Base-by-base conservation (phyloP, 2,329 filamentous ascomycete species). In the Aspergillus clavatus region DNA sequence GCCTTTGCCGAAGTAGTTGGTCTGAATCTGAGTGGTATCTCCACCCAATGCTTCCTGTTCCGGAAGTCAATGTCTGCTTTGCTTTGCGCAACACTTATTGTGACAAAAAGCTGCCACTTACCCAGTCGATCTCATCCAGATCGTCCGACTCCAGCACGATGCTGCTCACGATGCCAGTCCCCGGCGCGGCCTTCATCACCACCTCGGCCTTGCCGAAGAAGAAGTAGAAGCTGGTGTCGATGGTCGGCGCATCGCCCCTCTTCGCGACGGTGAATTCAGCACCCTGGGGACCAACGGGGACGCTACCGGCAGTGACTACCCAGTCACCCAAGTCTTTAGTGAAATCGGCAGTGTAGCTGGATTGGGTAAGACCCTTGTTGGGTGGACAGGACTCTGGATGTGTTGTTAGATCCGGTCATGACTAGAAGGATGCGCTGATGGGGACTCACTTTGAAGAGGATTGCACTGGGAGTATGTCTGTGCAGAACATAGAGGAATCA, bases 1-100 rank as follows among this genome's bases (percentile, higher is more conserved):
- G 44, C 91, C 93, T 72, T 97, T 96, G 67, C 90, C 89, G 59
- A 97, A 98, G 73, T 95, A 98, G 72, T 98, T 97, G 59, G 85
- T 87, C 71, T 97, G 89, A 26, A 71, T 63, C 40, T 61, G 51
- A 29, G 52, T 59, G 16, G 54, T 61, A 40, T 66, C 57, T 21
- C 63, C 58, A 38, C 69, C 69, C 37, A 70, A 49, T 45, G 58
- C 59, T 52, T 70, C 67, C 66, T 68, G 47, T 24, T 24, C 23
- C 4, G 5, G 8, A 5, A 24, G 23, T 24, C 23, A 24, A n/a
- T n/a, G 23, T 24, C 23, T 24, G 23, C n/a, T n/a, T 24, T 51
- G 11, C 22, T 38, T n/a, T 31, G 38, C 23, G 35, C 24, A 23
- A 36, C 11, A 28, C 31, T 26, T 19, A 31, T 27, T 28, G 11